phyloP scores from a whole-genome alignment of 176 grass and related monocot genomes.

The Hyparrhenia diplandra region DNA sequence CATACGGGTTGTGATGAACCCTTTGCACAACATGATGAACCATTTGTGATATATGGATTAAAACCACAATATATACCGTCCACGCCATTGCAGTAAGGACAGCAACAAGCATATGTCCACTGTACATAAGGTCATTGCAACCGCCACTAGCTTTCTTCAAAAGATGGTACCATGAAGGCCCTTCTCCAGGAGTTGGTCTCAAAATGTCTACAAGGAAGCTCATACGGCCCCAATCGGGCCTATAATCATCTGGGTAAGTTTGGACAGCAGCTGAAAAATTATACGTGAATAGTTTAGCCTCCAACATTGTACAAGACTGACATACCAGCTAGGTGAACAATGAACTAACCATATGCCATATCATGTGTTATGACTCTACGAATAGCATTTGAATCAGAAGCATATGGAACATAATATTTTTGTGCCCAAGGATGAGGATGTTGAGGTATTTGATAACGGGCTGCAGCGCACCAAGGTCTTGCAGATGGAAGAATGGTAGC shows the following conservation, averaged over 20 bases:
- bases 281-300: not conserved
- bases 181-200: conserved; percentile 76
- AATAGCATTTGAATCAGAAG: conserved; percentile 64
- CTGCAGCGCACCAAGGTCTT: conserved; percentile 76
- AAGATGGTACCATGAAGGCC: conserved; percentile 76
- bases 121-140: conserved; percentile 94
- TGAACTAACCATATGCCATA: conserved; percentile 69
- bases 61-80: conserved; percentile 53
- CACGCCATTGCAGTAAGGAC: conserved; percentile 97
- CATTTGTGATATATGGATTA: not conserved
- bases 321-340: conserved; percentile 14
- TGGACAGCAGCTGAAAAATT: conserved; percentile 45
- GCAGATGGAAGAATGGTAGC: conserved; percentile 80
- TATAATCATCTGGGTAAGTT: conserved; percentile 62
- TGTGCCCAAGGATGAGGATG: conserved; percentile 91
- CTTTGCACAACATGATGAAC: not conserved
- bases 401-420: conserved; percentile 85
- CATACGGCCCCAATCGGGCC: conserved; percentile 72
- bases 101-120: conserved; percentile 91
- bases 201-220: conserved; percentile 83
- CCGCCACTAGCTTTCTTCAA: conserved; percentile 87
- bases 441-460: conserved; percentile 65
- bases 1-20: not conserved
- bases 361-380: conserved; percentile 61
- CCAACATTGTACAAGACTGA: not conserved